Percentiles rank a stretch among this genome's conserved stretches.
phyloP scores from a whole-genome alignment of 306 rosid genomes.

The Corylus americana region DNA sequence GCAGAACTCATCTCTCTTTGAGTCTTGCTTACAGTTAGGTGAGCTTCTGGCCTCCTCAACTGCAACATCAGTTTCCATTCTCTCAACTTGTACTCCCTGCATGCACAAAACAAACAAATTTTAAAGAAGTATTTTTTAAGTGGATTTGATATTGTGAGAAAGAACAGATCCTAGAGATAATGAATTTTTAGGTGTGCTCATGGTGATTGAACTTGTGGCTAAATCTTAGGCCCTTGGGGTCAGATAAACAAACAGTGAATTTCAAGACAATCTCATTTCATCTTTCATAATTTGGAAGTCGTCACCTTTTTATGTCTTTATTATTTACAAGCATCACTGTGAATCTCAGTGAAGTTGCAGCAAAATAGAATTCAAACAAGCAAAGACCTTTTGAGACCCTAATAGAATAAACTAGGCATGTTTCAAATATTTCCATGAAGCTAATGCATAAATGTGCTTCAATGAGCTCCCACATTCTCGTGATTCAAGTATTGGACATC shows the following conservation, averaged over 20 bases:
- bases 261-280: not conserved
- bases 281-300: not conserved
- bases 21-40: slow-evolving; percentile 46
- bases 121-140: not conserved
- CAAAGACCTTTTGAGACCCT: not conserved
- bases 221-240: not conserved
- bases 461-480: not conserved
- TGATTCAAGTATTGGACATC: not conserved
- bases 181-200: too few species aligned
- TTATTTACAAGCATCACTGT: not conserved
- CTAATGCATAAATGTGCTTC: not conserved
- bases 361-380: not conserved
- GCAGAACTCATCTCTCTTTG: slow-evolving; percentile 54
- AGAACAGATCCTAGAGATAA: not conserved
- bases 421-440: not conserved
- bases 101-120: slow-evolving; percentile 27
- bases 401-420: not conserved
- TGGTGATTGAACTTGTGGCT: not conserved
- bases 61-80: slow-evolving; percentile 47
- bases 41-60: slow-evolving; percentile 50
- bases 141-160: not conserved
- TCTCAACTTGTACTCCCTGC: slow-evolving; percentile 79
- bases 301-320: not conserved
- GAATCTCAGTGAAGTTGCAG: not conserved
- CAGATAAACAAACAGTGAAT: not conserved